Base-by-base conservation (phyloP, 805 yeast genomes). In the Zygoascus flipseniorum region DNA sequence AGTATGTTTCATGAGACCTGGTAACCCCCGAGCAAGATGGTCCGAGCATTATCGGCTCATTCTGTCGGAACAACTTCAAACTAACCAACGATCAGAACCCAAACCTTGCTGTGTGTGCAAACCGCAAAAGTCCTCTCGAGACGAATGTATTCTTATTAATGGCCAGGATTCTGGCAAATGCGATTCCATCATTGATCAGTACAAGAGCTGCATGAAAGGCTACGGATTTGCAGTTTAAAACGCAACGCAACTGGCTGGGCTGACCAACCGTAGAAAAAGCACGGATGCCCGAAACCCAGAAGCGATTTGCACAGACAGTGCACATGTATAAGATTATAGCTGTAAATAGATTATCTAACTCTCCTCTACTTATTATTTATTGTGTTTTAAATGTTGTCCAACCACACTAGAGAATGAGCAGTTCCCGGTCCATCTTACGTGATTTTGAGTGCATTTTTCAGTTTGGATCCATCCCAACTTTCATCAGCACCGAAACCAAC, bases 91-190 rank as follows among this genome's bases (percentile, higher is more conserved):
- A 2, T 18, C 44, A 59, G 59, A 88, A 66, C 95, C 95, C 59
- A 92, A 90, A 72, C 97, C 99, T 55, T 92, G 99, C 71, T 92
- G 98, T 66, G 98, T 92, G 20, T 93, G 98, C 70, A 79, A 83
- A 61, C 86, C 85, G 35, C 89, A 89, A 65, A 89, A 89, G 71
- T 77, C 84, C 56, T 68, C 72, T 23, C 79, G 98, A 65, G 99
- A 92, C 64, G 90, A 89, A 64, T 93, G 98, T 67, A 72, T 92
- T 53, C 76, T 92, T 58, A 71, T 80, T 60, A 82, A 86, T 62
- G 97, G 96, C 48, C 84, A 84, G 60, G 97, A 89, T 18, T 76
- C 86, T 47, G 88, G 83, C 32, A 84, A 88, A 62, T 92, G 99
- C 70, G 79, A 82, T 55, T 79, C 77, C 52, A 68, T 88, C 51